Evolutionary conservation across 1,139 yeast genomes (phyloP).

Genomic region (Suhomyces terraborum): DNA sequence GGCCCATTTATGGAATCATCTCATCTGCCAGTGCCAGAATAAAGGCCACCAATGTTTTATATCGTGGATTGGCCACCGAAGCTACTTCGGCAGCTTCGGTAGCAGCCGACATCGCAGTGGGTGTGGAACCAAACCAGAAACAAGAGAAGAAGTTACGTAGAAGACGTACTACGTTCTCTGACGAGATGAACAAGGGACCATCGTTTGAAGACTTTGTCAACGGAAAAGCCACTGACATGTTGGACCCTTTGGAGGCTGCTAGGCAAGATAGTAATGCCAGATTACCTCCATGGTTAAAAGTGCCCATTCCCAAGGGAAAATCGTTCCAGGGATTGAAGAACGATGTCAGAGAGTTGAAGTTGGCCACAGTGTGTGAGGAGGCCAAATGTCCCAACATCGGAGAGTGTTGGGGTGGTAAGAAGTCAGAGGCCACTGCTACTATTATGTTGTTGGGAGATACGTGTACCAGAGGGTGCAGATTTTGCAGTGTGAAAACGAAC

Average conservation of each 20-base stretch:
- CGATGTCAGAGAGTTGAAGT: conserved; percentile 83
- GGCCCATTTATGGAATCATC: conserved; percentile 3
- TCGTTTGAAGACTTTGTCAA: conserved; percentile 87
- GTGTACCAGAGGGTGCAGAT: conserved; percentile 97
- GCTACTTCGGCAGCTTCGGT: background rate
- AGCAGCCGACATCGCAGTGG: background rate
- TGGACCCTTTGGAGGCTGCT: conserved; percentile 73
- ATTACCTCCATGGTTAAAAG: conserved; percentile 91
- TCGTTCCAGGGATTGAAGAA: conserved; percentile 77
- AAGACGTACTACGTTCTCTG: conserved; percentile 65
- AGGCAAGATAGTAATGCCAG: conserved; percentile 62
- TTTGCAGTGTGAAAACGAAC: conserved; percentile 94
- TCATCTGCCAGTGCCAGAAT: background rate
- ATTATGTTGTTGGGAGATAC: conserved; percentile 98
- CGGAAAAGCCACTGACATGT: conserved; percentile 72
- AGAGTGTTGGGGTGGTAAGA: conserved; percentile 99
- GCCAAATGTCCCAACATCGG: conserved; percentile 99
- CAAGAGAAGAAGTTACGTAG: conserved; percentile 31
- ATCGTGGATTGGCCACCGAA: conserved; percentile 12
- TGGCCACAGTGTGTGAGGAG: conserved; percentile 97
- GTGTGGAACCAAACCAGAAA: background rate
- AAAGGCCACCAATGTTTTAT: background rate
- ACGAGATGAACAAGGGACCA: conserved; percentile 80
- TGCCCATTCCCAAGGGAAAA: conserved; percentile 91
- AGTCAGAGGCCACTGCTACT: conserved; percentile 97